A percentile compares a stretch with the other conserved stretches of the same genome.
Conservation (phyloP, 305 asterid genomes). For the Fraxinus velutina region DNA sequence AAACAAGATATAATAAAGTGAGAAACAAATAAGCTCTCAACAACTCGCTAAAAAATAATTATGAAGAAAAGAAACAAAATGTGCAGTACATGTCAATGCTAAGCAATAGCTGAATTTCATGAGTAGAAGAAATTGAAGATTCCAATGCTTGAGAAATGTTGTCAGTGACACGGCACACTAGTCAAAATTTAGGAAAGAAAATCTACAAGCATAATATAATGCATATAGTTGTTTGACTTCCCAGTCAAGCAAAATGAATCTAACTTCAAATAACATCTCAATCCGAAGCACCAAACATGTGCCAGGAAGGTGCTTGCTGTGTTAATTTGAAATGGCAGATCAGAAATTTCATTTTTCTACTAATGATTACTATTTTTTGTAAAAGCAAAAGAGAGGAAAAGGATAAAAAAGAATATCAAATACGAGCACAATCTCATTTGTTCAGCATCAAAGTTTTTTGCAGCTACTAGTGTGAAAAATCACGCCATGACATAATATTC, state of each 20-base stretch:
- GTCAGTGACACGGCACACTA: not conserved
- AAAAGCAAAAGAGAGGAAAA: not conserved
- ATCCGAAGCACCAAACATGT: not conserved
- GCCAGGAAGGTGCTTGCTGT: not conserved
- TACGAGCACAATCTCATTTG: not conserved
- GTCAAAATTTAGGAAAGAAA: not conserved
- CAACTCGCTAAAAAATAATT: not conserved
- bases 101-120: not conserved
- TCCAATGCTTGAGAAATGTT: not conserved
- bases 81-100: not conserved
- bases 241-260: not conserved
- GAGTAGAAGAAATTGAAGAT: not conserved
- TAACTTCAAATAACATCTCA: not conserved
- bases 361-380: not conserved
- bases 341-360: not conserved
- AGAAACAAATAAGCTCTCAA: not conserved
- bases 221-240: not conserved
- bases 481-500: not conserved
- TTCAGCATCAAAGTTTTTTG: not conserved
- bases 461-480: not conserved
- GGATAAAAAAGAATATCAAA: not conserved
- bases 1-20: slow-evolving; percentile 5
- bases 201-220: not conserved
- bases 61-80: not conserved
- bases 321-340: not conserved